Evolutionary conservation across 345 rosid genomes (phyloP), one percentile per base, ranked within the genome.

Genomic region (Rhizophora mangle): DNA sequence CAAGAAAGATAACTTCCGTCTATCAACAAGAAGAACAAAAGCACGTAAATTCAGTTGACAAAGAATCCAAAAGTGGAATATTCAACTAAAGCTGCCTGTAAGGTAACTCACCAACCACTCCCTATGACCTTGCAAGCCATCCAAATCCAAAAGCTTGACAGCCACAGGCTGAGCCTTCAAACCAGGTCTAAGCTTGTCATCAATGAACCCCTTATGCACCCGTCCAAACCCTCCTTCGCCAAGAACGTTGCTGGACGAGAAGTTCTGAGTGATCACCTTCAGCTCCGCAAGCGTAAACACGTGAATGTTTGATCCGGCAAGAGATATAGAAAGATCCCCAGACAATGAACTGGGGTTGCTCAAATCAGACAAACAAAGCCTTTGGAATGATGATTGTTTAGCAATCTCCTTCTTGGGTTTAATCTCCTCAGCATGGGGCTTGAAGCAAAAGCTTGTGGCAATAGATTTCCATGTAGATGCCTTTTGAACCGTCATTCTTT

Each of bases 141-240:
- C 96, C 69, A 85, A 83, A 69, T 93, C 92, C 65, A 93, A 70
- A 15, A 79, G 80, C 85, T 93, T 93, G 24, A 93, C 96, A 6
- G 98, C 98, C 0, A 93, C 98, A 16, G 98, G 89, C 72, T 89
- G 96, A 36, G 96, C 92, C 72, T 85, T 82, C 73, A 93, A 81
- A 46, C 98, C 93, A 30, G 87, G 92, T 57, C 90, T 81, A 54
- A 93, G 88, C 80, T 87, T 88, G 55, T 93, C 98, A 64, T 93
- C 98, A 8, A 93, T 71, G 76, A 93, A 93, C 0, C 96, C 98
- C 52, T 93, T 93, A 27, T 93, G 90, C 47, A 93, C 98, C 0
- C 85, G 92, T 47, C 98, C 98, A 26, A 93, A 93, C 71, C 98
- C 98, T 32, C 98, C 98, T 78, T 89, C 96, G 0, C 98, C 98